Percentiles rank a stretch among this genome's conserved stretches.
Evolutionary conservation across 1,139 yeast species (phyloP).

Genomic region (Geotrichum klebahnii): DNA sequence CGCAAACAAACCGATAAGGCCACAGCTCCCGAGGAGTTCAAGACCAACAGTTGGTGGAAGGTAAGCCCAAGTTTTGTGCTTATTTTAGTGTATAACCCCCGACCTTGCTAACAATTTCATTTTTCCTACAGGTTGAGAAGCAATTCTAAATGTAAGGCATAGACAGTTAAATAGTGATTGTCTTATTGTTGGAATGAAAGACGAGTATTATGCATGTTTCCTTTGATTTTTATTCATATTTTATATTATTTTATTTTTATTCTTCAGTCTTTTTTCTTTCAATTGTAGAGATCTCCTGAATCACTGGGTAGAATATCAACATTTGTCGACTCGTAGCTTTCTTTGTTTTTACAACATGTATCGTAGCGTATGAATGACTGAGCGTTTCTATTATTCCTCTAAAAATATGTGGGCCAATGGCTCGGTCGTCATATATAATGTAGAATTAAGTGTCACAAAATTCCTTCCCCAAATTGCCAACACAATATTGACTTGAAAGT

Average conservation of each 20-base stretch:
- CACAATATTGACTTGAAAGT: no score
- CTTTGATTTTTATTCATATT: slow-evolving; percentile 3
- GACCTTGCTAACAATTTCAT: slow-evolving; percentile 1
- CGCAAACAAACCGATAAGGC: slow-evolving; percentile 69
- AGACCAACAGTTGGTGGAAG: slow-evolving; percentile 51
- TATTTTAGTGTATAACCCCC: not conserved
- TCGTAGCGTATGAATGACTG: no score
- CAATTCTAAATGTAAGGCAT: slow-evolving; percentile 8
- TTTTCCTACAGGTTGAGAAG: slow-evolving; percentile 16
- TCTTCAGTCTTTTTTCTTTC: not conserved
- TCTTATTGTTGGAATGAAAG: slow-evolving; percentile 1
- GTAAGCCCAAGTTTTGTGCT: slow-evolving; percentile 9
- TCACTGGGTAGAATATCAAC: no score
- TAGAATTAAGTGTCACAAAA: no score
- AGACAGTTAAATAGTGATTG: not conserved
- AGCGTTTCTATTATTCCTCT: no score
- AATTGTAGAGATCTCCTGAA: not conserved
- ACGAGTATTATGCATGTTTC: slow-evolving; percentile 10
- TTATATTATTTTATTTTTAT: not conserved
- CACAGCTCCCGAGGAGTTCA: slow-evolving; percentile 69
- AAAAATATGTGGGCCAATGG: no score
- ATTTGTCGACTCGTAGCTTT: no score
- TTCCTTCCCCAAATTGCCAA: no score
- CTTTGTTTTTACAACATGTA: no score
- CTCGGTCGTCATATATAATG: no score